These are phyloP conservation scores for Xylariaceae sp. DNA, from an alignment of 2,329 filamentous ascomycete genomes.

Conservation along the genomic window DNA sequence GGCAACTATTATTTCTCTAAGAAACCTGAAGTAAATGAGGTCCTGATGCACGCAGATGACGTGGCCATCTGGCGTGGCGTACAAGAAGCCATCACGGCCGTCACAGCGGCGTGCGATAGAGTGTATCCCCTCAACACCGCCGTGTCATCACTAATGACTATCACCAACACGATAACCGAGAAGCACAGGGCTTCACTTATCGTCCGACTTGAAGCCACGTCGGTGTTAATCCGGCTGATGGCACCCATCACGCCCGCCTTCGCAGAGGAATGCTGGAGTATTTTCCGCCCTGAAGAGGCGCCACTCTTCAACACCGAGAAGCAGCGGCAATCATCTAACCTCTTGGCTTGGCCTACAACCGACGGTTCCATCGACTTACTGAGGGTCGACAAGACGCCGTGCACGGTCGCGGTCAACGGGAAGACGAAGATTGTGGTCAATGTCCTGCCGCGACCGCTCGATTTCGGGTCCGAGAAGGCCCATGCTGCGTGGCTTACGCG, in stretches of 20 bases:
- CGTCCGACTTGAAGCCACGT: constrained; percentile 48
- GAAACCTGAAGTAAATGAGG: constrained; percentile 26
- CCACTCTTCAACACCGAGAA: constrained; percentile 42
- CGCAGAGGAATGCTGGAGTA: constrained; percentile 74
- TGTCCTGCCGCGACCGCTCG: constrained; percentile 50
- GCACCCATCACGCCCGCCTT: constrained; percentile 78
- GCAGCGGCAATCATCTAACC: too few relatives aligned
- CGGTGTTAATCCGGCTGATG: constrained; percentile 64
- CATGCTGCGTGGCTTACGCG: constrained; percentile 59
- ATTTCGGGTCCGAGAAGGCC: constrained; percentile 29
- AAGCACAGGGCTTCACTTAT: constrained; percentile 38
- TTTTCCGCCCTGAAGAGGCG: constrained; percentile 41
- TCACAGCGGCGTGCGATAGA: constrained; percentile 64
- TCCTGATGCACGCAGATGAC: constrained; percentile 36
- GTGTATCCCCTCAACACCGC: constrained; percentile 79
- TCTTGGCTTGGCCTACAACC: constrained; percentile 53
- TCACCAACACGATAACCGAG: constrained; percentile 66
- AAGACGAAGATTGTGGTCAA: constrained; percentile 66
- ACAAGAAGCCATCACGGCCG: constrained; percentile 63
- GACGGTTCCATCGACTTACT: constrained; percentile 51
- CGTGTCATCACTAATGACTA: constrained; percentile 75
- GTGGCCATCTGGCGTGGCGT: constrained; percentile 58
- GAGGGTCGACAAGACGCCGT: constrained; percentile 47
- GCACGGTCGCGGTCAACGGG: constrained; percentile 77
- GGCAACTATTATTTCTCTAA: constrained; percentile 37